Evolutionary conservation across 805 yeast species (phyloP).

Genomic region (Metschnikowia sp.): DNA sequence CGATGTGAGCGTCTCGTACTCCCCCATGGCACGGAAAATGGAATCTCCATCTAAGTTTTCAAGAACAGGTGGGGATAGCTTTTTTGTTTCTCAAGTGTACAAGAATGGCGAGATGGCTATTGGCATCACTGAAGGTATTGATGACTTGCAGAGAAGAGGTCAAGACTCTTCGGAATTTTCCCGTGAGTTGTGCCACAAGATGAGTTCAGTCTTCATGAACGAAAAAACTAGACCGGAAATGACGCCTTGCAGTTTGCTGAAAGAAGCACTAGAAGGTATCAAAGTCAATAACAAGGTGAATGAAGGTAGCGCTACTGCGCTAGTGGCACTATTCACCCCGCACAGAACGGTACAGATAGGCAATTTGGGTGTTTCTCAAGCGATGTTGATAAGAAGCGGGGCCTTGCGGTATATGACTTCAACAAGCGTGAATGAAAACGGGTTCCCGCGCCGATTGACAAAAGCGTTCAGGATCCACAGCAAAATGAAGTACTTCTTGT

Average conservation of each 20-base stretch:
- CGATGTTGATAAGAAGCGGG: conserved; percentile 4
- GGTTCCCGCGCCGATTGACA: background rate
- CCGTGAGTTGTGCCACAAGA: conserved; percentile 1
- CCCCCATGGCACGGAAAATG: background rate
- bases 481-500: background rate
- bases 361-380: conserved; percentile 3
- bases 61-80: background rate
- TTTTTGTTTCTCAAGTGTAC: conserved; percentile 2
- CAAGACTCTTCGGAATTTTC: background rate
- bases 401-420: background rate
- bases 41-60: background rate
- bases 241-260: background rate
- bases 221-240: background rate
- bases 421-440: background rate
- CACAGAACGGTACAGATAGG: background rate
- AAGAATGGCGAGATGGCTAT: conserved; percentile 2
- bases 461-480: background rate
- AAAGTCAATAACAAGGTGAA: background rate
- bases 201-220: background rate
- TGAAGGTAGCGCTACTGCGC: background rate
- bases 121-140: conserved; percentile 3
- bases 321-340: conserved; percentile 3
- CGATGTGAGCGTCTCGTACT: conserved; percentile 1
- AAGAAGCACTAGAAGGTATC: background rate
- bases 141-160: background rate